phyloP scores from a whole-genome alignment of 83 land plant species.

The Picea abies region DNA sequence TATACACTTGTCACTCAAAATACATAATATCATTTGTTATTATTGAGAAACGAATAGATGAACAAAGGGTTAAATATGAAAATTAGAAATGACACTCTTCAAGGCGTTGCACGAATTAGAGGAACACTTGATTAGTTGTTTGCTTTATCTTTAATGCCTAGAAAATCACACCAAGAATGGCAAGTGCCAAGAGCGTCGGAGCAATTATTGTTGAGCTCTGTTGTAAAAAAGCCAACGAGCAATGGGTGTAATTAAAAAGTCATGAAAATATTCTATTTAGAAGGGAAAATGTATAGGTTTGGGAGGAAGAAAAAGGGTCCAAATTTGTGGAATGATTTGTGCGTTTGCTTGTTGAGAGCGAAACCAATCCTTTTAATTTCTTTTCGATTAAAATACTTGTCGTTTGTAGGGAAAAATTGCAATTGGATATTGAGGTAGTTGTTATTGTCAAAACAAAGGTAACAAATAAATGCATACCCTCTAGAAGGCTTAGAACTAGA shows the following conservation, averaged over 20 bases:
- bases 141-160: conserved; percentile 59
- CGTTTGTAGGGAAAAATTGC: conserved; percentile 55
- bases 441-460: conserved; percentile 41
- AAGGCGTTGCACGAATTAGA: no score
- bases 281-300: conserved; percentile 54
- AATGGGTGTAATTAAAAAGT: not conserved
- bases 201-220: conserved; percentile 22
- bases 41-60: no score
- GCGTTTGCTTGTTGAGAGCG: conserved; percentile 61
- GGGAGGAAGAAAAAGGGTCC: conserved; percentile 70
- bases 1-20: no score
- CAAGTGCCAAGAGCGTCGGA: conserved; percentile 26
- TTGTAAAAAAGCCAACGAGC: not conserved
- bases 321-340: conserved; percentile 58
- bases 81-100: no score
- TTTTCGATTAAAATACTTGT: conserved; percentile 46
- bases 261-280: conserved; percentile 17
- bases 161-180: conserved; percentile 30
- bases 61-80: no score
- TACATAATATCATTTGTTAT: no score
- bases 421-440: conserved; percentile 58
- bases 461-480: conserved; percentile 45
- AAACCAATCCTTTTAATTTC: conserved; percentile 51
- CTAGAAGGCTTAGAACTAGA: conserved; percentile 35
- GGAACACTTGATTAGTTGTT: conserved; percentile 45